Percentiles rank a stretch among this genome's conserved stretches.
Evolutionary conservation across 1,139 yeast species (phyloP).

Genomic region (Pichia sp.): DNA sequence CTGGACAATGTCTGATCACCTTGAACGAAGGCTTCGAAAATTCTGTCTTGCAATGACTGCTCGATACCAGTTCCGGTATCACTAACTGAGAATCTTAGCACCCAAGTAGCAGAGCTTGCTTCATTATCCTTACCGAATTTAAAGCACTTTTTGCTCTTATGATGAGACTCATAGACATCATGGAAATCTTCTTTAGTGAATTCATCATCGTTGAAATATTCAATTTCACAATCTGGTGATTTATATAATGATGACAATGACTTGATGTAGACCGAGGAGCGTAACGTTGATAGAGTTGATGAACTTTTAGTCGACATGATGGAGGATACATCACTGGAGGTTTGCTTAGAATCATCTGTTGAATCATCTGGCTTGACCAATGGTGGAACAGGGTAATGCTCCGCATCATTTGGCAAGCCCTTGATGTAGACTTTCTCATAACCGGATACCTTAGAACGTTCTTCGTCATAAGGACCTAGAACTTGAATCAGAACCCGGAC

Average conservation of each 20-base stretch:
- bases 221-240: constrained; percentile 17
- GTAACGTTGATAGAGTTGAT: constrained; percentile 25
- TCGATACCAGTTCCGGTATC: constrained; percentile 96
- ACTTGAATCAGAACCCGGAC: constrained; percentile 65
- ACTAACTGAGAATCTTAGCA: constrained; percentile 66
- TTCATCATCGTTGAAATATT: constrained; percentile 20
- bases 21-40: constrained; percentile 94
- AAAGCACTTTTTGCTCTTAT: constrained; percentile 37
- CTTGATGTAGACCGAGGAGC: constrained; percentile 25
- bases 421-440: constrained; percentile 38
- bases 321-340: constrained; percentile 13
- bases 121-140: constrained; percentile 24
- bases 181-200: constrained; percentile 17
- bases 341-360: neutral
- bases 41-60: constrained; percentile 69
- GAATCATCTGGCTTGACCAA: constrained; percentile 4
- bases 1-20: constrained; percentile 93
- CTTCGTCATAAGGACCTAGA: constrained; percentile 69
- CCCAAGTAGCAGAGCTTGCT: constrained; percentile 46
- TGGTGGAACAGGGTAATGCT: constrained; percentile 17
- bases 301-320: constrained; percentile 8
- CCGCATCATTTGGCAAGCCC: constrained; percentile 18
- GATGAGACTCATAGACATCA: constrained; percentile 34
- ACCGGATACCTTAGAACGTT: constrained; percentile 34
- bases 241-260: constrained; percentile 26